Evolutionary conservation across 2,329 filamentous ascomycete species (phyloP).

Genomic region (Fusarium mangiferae): DNA sequence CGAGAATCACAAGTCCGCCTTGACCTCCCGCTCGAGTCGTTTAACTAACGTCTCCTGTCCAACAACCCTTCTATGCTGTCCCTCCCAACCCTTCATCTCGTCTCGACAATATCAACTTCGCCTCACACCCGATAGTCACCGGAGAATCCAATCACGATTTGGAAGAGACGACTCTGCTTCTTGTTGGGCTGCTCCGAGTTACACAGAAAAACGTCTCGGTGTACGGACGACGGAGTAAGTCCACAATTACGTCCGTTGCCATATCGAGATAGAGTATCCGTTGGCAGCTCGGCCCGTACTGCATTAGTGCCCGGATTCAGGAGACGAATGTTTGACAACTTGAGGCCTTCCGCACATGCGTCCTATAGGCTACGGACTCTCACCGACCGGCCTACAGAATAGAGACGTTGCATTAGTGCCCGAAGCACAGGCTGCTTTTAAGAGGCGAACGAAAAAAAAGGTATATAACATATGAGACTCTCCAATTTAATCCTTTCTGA

Average conservation of each 20-base stretch:
- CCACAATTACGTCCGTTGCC: not conserved
- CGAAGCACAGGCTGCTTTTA: not conserved
- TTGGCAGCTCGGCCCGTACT: constrained; percentile 32
- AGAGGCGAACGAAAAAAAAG: not conserved
- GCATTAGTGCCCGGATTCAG: constrained; percentile 26
- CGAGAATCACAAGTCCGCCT: not conserved
- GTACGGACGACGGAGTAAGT: not conserved
- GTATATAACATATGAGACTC: not conserved
- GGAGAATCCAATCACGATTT: constrained; percentile 11
- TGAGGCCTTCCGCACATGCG: constrained; percentile 19
- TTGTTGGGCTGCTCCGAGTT: constrained; percentile 19
- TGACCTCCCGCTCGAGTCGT: not conserved
- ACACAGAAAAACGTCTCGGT: constrained; percentile 13
- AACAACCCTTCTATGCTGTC: not conserved
- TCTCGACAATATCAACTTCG: not conserved
- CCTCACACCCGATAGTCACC: not conserved
- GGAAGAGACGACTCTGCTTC: not conserved
- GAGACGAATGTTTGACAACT: not conserved
- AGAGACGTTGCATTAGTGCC: constrained; percentile 17
- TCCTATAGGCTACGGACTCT: constrained; percentile 18
- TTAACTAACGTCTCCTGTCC: not conserved
- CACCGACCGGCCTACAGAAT: constrained; percentile 12
- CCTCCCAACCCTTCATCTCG: not conserved
- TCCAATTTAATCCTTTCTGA: not conserved
- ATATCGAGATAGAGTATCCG: constrained; percentile 7